Evolutionary conservation across 352 stramenopile species (phyloP).

Genomic region (Phytophthora quininea): DNA sequence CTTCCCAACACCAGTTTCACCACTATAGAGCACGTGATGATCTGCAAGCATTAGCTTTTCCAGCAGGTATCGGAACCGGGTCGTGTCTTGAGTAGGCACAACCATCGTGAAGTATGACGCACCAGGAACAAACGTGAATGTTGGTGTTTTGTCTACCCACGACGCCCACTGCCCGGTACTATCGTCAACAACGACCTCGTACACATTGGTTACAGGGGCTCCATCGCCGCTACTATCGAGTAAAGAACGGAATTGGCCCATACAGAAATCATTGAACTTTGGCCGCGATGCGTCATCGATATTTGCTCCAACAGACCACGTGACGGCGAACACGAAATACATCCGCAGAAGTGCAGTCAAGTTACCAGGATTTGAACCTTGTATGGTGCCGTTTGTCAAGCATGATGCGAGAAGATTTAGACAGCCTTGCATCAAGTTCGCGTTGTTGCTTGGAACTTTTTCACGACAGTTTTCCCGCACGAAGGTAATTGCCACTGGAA

Average conservation of each 20-base stretch:
- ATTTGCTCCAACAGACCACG: constrained; percentile 89
- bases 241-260: constrained; percentile 62
- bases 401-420: constrained; percentile 88
- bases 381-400: constrained; percentile 46
- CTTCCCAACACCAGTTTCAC: constrained; percentile 94
- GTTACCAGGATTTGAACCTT: constrained; percentile 52
- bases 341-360: constrained; percentile 70
- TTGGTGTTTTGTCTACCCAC: constrained; percentile 90
- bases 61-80: constrained; percentile 93
- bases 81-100: constrained; percentile 95
- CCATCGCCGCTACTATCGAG: constrained; percentile 56
- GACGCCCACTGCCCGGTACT: constrained; percentile 72
- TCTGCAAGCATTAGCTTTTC: constrained; percentile 85
- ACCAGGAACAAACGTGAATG: constrained; percentile 85
- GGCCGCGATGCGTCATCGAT: constrained; percentile 80
- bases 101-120: constrained; percentile 95
- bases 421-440: constrained; percentile 89
- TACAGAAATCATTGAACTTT: constrained; percentile 91
- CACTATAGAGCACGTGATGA: constrained; percentile 89
- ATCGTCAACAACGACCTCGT: constrained; percentile 87
- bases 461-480: constrained; percentile 90
- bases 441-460: constrained; percentile 88
- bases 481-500: constrained; percentile 85
- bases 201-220: constrained; percentile 73
- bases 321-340: constrained; percentile 90